phyloP scores from a whole-genome alignment of 108 stramenopile genomes.

The Tribonema minus region DNA sequence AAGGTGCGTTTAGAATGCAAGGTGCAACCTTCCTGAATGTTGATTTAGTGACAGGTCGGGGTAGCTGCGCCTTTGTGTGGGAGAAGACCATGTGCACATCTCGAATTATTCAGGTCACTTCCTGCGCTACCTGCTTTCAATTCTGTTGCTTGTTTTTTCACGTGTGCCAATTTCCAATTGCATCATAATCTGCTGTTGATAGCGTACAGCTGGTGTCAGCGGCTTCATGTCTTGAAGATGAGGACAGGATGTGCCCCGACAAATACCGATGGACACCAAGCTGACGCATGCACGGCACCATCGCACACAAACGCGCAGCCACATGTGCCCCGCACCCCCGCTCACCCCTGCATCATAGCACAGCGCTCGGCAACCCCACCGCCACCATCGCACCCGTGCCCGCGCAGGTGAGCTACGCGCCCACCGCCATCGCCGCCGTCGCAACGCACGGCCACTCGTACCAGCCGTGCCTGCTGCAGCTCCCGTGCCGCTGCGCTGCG shows the following conservation, averaged over 20 bases:
- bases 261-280: background rate
- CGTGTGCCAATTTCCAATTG: too few species aligned
- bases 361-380: background rate
- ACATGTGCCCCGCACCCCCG: background rate
- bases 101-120: too few species aligned
- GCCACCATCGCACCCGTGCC: background rate
- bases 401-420: background rate
- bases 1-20: too few species aligned
- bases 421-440: constrained; percentile 12
- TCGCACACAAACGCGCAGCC: background rate
- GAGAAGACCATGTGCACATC: too few species aligned
- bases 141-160: too few species aligned
- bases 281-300: background rate
- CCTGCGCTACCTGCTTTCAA: too few species aligned
- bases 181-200: too few species aligned
- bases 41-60: too few species aligned
- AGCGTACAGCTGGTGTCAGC: too few species aligned
- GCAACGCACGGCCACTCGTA: constrained; percentile 38
- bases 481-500: constrained; percentile 20
- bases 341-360: background rate
- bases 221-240: too few species aligned
- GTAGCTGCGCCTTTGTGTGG: too few species aligned
- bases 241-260: background rate
- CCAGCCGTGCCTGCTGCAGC: constrained; percentile 22
- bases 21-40: too few species aligned